Percentiles rank a stretch among this genome's conserved stretches.
phyloP scores from a whole-genome alignment of 306 rosid genomes.

The Cyclanthera cordifolia region DNA sequence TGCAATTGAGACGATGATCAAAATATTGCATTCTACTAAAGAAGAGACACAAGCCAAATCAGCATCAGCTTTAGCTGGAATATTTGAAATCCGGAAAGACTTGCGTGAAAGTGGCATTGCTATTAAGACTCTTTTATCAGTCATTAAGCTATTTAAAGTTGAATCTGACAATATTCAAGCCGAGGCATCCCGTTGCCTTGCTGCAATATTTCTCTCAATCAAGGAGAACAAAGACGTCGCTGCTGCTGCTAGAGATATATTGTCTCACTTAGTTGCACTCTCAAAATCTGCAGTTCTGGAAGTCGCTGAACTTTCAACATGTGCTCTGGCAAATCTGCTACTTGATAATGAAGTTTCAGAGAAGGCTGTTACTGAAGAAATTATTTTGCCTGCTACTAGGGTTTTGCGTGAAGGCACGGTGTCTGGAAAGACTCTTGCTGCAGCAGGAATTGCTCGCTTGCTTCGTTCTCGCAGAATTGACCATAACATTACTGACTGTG shows the following conservation, averaged over 20 bases:
- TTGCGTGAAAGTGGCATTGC: constrained; percentile 84
- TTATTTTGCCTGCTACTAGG: constrained; percentile 83
- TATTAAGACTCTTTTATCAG: constrained; percentile 58
- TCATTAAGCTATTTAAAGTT: constrained; percentile 56
- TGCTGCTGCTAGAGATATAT: constrained; percentile 55
- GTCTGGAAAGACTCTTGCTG: constrained; percentile 75
- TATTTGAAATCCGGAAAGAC: constrained; percentile 79
- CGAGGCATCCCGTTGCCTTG: constrained; percentile 79
- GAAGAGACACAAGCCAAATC: constrained; percentile 96
- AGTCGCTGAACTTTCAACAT: constrained; percentile 73
- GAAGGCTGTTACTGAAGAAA: constrained; percentile 66
- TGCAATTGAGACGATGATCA: constrained; percentile 82
- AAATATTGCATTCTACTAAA: constrained; percentile 55
- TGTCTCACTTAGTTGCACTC: constrained; percentile 47
- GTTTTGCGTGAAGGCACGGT: constrained; percentile 69
- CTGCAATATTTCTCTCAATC: constrained; percentile 83
- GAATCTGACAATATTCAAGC: constrained; percentile 68
- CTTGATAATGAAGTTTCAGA: constrained; percentile 67
- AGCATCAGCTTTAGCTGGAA: constrained; percentile 85
- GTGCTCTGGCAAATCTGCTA: constrained; percentile 89
- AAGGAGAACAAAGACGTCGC: constrained; percentile 84
- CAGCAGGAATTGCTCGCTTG: constrained; percentile 90
- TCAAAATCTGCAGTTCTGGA: constrained; percentile 71
- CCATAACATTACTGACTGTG: constrained; percentile 58
- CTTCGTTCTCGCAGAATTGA: constrained; percentile 62